Evolutionary conservation across 768 basidiomycete genomes (phyloP), one percentile per base, ranked within the genome.

Genomic region (Podaxis carcinomalis): DNA sequence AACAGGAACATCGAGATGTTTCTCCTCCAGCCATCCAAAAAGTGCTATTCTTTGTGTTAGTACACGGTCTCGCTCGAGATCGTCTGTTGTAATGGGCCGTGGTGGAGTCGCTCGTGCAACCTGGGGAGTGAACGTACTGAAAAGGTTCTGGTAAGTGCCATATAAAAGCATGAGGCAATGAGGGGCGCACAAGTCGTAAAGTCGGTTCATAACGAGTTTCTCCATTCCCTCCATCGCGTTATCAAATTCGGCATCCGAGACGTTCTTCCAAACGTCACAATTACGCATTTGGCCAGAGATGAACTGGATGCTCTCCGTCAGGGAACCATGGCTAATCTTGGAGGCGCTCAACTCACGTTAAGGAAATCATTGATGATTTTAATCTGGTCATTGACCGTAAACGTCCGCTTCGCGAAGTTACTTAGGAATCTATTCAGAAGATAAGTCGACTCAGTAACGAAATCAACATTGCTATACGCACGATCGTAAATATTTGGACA

Each of bases 211-310:
- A 66, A 99, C 97, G 5, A 99, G 83, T 73, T 99, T 99, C 80
- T 99, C 97, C 93, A 98, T 98, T 55, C 95, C 95, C 74, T 99
- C 97, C 79, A 94, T 84, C 0, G 95, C 93, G 67, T 96, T 95
- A 57, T 98, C 97, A 65, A 99, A 98, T 72, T 98, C 95, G 5
- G 78, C 75, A 21, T 93, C 88, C 2, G 87, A 80, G 1, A 83
- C 83, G 61, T 86, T 85, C 68, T 84, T 85, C 95, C 95, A 98
- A 0, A 90, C 77, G 21, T 95, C 93, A 28, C 82, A 81, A 61
- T 86, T 85, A 21, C 88, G 79, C 97, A 99, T 99, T 70, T 90
- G 91, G 36, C 74, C 79, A 0, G 89, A 78, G 67, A 99, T 98
- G 71, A 99, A 99, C 92, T 96, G 67, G 11, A 51, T 52, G 58